Percentiles rank a stretch among this genome's conserved stretches.
phyloP scores from a whole-genome alignment of 78 protist species.

The Emiliania huxleyi region DNA sequence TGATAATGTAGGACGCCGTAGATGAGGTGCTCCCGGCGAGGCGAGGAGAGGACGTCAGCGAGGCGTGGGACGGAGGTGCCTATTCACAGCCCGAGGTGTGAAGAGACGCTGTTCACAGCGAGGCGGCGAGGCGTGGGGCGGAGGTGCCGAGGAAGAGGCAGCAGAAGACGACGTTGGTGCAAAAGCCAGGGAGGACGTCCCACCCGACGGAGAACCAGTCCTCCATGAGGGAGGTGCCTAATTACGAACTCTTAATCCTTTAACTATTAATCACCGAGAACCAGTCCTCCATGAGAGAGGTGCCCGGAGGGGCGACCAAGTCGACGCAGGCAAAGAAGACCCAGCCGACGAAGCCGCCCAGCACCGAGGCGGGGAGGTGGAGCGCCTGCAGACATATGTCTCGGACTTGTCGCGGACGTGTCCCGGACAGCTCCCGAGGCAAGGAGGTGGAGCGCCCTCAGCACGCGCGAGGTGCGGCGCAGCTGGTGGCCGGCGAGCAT shows the following conservation, averaged over 20 bases:
- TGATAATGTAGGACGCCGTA: no score
- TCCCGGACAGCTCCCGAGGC: no score
- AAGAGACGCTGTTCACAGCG: neutral
- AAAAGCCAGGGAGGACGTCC: conserved; percentile 2
- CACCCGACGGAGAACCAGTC: neutral
- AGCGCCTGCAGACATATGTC: neutral
- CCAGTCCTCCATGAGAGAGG: neutral
- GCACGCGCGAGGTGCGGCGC: neutral
- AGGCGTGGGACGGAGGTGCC: neutral
- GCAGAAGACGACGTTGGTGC: conserved; percentile 8
- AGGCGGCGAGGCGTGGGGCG: neutral
- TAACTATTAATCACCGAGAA: no score
- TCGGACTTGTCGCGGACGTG: no score
- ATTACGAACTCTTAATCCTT: no score
- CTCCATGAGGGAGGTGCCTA: no score
- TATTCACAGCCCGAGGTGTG: no score
- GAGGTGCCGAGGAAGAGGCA: conserved; percentile 11
- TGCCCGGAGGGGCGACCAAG: neutral
- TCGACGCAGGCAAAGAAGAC: neutral
- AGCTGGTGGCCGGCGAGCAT: neutral
- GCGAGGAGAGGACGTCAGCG: neutral
- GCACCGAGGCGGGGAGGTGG: neutral
- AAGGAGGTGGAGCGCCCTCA: neutral
- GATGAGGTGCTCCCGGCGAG: neutral
- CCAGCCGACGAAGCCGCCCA: neutral